These are phyloP conservation scores for Podila epicladia DNA, from an alignment of 192 early-diverging fungal genomes.

Conservation along the genomic window DNA sequence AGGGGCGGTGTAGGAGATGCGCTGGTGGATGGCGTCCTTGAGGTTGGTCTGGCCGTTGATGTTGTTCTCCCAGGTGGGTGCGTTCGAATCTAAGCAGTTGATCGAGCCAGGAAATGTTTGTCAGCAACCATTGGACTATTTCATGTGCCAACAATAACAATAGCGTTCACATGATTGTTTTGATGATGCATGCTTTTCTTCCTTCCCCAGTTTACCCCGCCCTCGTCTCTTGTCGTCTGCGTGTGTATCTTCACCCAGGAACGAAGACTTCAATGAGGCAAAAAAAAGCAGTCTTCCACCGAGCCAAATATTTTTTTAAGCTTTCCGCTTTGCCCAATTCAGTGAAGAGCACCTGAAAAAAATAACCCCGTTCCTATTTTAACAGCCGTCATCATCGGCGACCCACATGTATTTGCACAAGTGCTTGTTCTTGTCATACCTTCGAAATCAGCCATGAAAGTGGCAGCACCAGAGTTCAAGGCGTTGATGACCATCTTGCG, in stretches of 20 bases:
- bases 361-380: conserved; percentile 2
- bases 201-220: neutral
- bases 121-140: too few relatives aligned
- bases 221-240: neutral
- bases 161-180: neutral
- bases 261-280: neutral
- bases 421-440: conserved; percentile 15
- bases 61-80: conserved; percentile 94
- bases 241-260: neutral
- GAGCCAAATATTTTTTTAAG: conserved; percentile 8
- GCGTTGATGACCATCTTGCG: conserved; percentile 99
- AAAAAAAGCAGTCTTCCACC: conserved; percentile 6
- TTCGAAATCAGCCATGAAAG: conserved; percentile 99
- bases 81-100: conserved; percentile 82
- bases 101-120: too few relatives aligned
- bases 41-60: conserved; percentile 92
- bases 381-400: neutral
- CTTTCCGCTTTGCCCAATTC: conserved; percentile 3
- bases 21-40: conserved; percentile 89
- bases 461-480: conserved; percentile 90
- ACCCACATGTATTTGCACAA: neutral
- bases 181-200: neutral
- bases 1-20: conserved; percentile 82
- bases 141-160: too few relatives aligned
- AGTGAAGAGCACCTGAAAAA: neutral